These are phyloP conservation scores for Pythium oligandrum DNA, from an alignment of 352 stramenopile genomes.

Conservation along the genomic window DNA sequence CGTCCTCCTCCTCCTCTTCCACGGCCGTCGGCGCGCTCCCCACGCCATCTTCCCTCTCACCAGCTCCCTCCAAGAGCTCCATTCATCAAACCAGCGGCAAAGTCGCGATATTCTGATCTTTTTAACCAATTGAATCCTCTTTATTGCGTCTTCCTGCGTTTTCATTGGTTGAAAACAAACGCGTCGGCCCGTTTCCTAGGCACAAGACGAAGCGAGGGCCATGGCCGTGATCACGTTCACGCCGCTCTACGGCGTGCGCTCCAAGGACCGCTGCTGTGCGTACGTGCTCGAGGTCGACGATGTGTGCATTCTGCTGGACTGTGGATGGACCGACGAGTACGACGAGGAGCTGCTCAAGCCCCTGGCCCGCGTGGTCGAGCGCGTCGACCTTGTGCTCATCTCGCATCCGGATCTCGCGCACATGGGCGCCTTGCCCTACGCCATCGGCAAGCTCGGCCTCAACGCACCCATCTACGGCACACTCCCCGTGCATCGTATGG, in stretches of 20 bases:
- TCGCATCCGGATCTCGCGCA: slow-evolving; percentile 88
- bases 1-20: background rate
- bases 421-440: slow-evolving; percentile 89
- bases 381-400: slow-evolving; percentile 87
- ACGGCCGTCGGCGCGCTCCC: background rate
- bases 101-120: slow-evolving; percentile 21
- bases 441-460: slow-evolving; percentile 79
- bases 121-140: slow-evolving; percentile 13
- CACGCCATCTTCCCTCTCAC: slow-evolving; percentile 1
- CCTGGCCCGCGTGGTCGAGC: slow-evolving; percentile 75
- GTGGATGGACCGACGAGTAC: slow-evolving; percentile 88
- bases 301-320: slow-evolving; percentile 90
- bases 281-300: slow-evolving; percentile 90
- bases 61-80: background rate
- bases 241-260: slow-evolving; percentile 84
- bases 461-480: slow-evolving; percentile 91
- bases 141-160: no score
- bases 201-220: no score
- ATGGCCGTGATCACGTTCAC: slow-evolving; percentile 92
- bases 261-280: slow-evolving; percentile 71
- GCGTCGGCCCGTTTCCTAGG: no score
- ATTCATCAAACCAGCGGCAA: slow-evolving; percentile 2
- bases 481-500: slow-evolving; percentile 95
- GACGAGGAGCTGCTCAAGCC: slow-evolving; percentile 79
- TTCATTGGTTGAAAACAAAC: no score